phyloP scores from a whole-genome alignment of 164 flowering plant species.

The Annona squamosa region DNA sequence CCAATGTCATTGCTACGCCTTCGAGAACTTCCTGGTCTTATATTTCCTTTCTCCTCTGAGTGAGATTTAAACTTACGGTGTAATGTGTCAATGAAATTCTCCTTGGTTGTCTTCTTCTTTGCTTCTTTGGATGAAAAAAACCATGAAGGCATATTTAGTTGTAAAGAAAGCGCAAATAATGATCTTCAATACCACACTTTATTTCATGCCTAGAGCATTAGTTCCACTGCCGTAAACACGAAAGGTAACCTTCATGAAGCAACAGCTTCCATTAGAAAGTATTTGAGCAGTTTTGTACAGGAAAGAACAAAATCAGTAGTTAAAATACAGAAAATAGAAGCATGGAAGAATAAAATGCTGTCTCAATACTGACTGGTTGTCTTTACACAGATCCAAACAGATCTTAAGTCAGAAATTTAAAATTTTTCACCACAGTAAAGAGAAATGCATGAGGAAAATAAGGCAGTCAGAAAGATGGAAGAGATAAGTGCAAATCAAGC shows the following conservation, averaged over 20 bases:
- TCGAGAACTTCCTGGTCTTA: slow-evolving; percentile 49
- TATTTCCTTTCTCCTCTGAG: slow-evolving; percentile 47
- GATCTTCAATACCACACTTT: not conserved
- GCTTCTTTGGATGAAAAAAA: slow-evolving; percentile 91
- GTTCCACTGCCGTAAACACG: not conserved
- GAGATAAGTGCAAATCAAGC: no score
- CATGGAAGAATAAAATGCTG: not conserved
- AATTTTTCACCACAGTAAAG: no score
- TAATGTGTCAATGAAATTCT: slow-evolving; percentile 59
- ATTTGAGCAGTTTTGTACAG: not conserved
- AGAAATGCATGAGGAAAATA: not conserved
- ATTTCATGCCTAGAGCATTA: not conserved
- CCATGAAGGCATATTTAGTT: slow-evolving; percentile 45
- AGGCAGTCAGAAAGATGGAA: no score
- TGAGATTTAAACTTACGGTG: slow-evolving; percentile 56
- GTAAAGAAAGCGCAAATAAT: not conserved
- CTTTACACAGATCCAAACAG: not conserved
- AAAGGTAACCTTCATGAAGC: not conserved
- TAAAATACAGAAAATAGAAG: no score
- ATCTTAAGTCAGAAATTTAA: not conserved
- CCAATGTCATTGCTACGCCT: slow-evolving; percentile 58
- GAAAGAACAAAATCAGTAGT: not conserved
- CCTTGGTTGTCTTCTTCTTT: slow-evolving; percentile 72
- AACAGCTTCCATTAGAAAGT: not conserved
- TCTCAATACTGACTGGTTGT: not conserved